Percentiles rank a stretch among this genome's conserved stretches.
These are phyloP conservation scores for Dictyostelium brefeldianum DNA, from an alignment of 78 protist genomes.

Conservation along the genomic window DNA sequence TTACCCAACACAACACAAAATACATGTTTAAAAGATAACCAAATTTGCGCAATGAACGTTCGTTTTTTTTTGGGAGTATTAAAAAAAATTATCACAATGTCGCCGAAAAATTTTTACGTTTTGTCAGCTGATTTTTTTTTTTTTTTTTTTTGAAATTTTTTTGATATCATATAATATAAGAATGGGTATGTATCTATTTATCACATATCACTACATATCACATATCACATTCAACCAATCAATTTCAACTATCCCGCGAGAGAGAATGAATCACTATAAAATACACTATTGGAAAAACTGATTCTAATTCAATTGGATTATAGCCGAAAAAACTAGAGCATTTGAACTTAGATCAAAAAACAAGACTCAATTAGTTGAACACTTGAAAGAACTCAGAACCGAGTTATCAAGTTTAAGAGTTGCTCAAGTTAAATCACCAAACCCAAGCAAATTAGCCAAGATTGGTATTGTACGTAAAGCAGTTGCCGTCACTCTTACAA, in stretches of 20 bases:
- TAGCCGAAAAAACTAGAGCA: slow-evolving; percentile 81
- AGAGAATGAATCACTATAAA: no score
- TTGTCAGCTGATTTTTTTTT: background rate
- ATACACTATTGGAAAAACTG: no score
- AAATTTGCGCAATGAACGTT: no score
- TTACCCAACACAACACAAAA: no score
- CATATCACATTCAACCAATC: background rate
- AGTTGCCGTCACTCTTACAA: slow-evolving; percentile 73
- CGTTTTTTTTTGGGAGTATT: no score
- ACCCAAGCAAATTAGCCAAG: slow-evolving; percentile 74
- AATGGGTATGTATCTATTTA: slow-evolving; percentile 28
- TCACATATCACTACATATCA: background rate
- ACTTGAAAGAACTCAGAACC: slow-evolving; percentile 38
- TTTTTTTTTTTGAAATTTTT: slow-evolving; percentile 5
- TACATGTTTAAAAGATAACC: no score
- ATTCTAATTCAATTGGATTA: no score
- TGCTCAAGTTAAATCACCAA: slow-evolving; percentile 68
- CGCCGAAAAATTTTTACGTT: background rate
- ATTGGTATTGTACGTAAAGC: slow-evolving; percentile 72
- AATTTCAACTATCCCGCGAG: no score
- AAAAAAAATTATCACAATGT: no score
- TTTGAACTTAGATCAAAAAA: slow-evolving; percentile 71
- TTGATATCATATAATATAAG: background rate
- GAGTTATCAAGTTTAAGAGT: slow-evolving; percentile 70
- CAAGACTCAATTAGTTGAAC: slow-evolving; percentile 46